Base-by-base conservation (phyloP, 495 filamentous ascomycete species). In the Wilcoxina mikolae region DNA sequence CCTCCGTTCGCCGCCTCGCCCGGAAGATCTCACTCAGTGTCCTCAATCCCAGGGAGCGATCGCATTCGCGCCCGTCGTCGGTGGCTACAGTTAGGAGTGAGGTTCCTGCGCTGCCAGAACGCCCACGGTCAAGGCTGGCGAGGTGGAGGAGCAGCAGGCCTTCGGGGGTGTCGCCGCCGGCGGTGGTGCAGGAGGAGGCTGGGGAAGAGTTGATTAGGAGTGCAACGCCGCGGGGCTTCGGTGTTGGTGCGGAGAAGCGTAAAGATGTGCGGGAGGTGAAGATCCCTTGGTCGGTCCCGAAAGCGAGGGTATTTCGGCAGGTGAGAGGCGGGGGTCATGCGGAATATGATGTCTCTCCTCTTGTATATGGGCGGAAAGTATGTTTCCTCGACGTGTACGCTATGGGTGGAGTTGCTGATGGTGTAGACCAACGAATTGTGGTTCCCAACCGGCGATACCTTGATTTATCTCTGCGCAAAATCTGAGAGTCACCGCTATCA, bases 401-500 rank as follows among this genome's bases (percentile, higher is more conserved):
- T 2, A 12, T 4, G 47, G 10, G 49, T 31, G 35, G 17, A 52
- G 18, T 31, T 49, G 45, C 27, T 11, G 7, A 10, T 31, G 26
- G 22, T 5, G 9, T 41, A 52, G 49, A 15, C 23, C 10, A 26
- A 18, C n/a, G 49, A 52, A 23, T 23, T 52, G 10, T 52, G 49
- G 49, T 52, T 39, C 3, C 49, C 49, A 15, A 52, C 49, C 9
- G 49, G 49, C 26, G 49, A 52, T 26, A 39, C 31, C 24, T 31
- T 52, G 10, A 38, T 52, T 3, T 52, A 38, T 28, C 49, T 52
- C 31, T 52, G 49, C n/a, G 15, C 28, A 9, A 52, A 52, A 17
- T 17, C 49, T 7, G 49, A 52, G 22, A n/a, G 7, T 15, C 31
- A 35, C 25, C 49, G 31, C 28, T 52, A 38, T n/a, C 9, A 11